Percentiles rank a stretch among this genome's conserved stretches.
Conservation (phyloP, 2,329 filamentous ascomycete species). For the Coniochaeta sp. region DNA sequence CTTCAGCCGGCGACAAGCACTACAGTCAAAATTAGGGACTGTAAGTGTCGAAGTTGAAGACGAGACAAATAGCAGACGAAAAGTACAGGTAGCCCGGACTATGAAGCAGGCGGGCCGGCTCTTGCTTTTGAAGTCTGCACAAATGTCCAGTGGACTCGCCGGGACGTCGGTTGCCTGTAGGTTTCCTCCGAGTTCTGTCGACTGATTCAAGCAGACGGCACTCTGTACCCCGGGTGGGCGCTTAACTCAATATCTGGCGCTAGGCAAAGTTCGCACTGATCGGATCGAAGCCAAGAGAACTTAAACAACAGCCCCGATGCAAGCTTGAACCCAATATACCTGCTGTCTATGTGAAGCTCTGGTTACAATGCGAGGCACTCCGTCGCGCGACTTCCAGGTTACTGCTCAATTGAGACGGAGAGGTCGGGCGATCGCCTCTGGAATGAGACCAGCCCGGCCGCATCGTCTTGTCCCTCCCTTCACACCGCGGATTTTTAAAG, state of each 20-base stretch:
- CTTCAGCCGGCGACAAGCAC: not conserved
- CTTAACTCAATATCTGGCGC: not conserved
- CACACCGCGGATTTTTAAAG: too few species aligned
- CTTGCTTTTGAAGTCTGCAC: too few species aligned
- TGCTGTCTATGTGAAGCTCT: not conserved
- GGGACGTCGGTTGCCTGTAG: not conserved
- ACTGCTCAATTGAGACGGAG: not conserved
- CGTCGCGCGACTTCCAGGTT: too few species aligned
- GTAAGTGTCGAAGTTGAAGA: too few species aligned
- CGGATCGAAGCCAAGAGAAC: not conserved
- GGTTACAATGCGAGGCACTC: not conserved
- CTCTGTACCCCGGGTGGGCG: not conserved
- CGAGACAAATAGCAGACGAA: too few species aligned
- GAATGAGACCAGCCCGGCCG: not conserved
- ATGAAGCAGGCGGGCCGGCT: too few species aligned
- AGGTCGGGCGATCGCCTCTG: not conserved
- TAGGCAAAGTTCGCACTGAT: too few species aligned
- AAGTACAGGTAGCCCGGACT: too few species aligned
- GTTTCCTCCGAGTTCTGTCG: not conserved
- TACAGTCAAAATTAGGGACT: not conserved
- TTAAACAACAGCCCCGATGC: not conserved
- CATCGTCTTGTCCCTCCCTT: not conserved
- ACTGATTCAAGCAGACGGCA: not conserved
- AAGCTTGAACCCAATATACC: not conserved
- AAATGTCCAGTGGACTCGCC: not conserved